Base-by-base conservation (phyloP, 2,329 filamentous ascomycete species). In the Scedosporium apiospermum region DNA sequence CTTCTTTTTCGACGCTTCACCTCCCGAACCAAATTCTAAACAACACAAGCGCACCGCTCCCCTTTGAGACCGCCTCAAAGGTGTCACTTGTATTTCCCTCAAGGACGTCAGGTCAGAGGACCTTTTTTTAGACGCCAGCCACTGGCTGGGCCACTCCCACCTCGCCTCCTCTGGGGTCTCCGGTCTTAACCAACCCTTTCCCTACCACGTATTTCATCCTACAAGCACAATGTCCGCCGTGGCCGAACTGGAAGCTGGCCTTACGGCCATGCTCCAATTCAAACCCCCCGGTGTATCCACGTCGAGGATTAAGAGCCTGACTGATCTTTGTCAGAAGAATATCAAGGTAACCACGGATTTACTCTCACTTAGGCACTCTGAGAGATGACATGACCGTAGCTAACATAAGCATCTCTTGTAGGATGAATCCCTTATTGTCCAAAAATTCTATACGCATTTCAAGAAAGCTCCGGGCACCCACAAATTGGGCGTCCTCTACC, bases 401-500 rank as follows among this genome's bases (percentile, higher is more conserved):
- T 55, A 55, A 55, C 51, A 21, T 49, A 18, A 55, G 27, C 18
- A 21, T 14, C 59, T 65, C 62, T 58, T 64, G 72, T 79, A 97
- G 95, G 93, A 90, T 77, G 93, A 98, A 80, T 95, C 91, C 62
- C 87, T 93, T 70, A 87, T 99, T 72, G 91, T 98, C 70, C 92
- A 96, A 76, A 97, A 96, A 76, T 89, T 99, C 72, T 96, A 90
- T 78, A 96, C 93, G 68, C 93, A 97, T 73, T 96, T 98, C 83
- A 96, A 96, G 78, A 96, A 95, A 77, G 88, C 93, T 68, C 91
- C 91, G 65, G 87, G 87, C 74, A 96, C 92, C 74, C 93, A 99
- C 85, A 99, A 99, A 80, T 85, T 99, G 76, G 95, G 95, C 78
- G 93, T 97, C 73, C 88, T 99, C 79, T 99, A 99, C 88, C 93